phyloP scores from a whole-genome alignment of 768 basidiomycete species.

The Podaxis sp. region DNA sequence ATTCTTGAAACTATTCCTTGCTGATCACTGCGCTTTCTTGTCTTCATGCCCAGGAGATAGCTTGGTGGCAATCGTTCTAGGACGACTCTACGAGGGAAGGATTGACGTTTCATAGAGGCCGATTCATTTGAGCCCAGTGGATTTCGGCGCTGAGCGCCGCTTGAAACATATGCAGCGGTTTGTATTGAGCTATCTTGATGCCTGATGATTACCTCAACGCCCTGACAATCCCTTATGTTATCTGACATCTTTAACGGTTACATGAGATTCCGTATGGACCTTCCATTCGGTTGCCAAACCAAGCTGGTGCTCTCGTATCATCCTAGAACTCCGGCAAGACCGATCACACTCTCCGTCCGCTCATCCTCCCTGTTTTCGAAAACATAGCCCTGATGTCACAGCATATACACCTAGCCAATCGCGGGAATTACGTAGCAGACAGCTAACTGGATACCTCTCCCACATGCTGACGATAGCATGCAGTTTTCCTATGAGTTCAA shows the following conservation, averaged over 20 bases:
- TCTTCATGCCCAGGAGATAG: too few relatives aligned
- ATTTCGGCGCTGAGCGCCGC: background rate
- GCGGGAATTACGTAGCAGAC: background rate
- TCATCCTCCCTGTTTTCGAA: background rate
- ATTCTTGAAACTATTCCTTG: too few relatives aligned
- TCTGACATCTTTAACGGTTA: background rate
- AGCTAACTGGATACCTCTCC: background rate
- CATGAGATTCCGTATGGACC: background rate
- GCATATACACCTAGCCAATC: background rate
- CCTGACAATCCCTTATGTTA: background rate
- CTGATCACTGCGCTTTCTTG: too few relatives aligned
- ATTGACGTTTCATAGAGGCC: background rate
- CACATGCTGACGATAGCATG: background rate
- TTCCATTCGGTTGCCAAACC: background rate
- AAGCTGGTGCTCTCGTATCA: background rate
- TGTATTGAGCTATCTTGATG: background rate
- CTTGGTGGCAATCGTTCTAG: too few relatives aligned
- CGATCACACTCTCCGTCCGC: background rate
- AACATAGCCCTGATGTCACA: background rate
- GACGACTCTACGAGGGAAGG: too few relatives aligned
- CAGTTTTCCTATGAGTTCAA: background rate
- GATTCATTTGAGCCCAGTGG: background rate
- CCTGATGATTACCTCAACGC: background rate
- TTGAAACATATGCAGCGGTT: background rate
- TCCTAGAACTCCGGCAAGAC: background rate